These are phyloP conservation scores for Pichia manshurica DNA, from an alignment of 805 yeast genomes.

Conservation along the genomic window DNA sequence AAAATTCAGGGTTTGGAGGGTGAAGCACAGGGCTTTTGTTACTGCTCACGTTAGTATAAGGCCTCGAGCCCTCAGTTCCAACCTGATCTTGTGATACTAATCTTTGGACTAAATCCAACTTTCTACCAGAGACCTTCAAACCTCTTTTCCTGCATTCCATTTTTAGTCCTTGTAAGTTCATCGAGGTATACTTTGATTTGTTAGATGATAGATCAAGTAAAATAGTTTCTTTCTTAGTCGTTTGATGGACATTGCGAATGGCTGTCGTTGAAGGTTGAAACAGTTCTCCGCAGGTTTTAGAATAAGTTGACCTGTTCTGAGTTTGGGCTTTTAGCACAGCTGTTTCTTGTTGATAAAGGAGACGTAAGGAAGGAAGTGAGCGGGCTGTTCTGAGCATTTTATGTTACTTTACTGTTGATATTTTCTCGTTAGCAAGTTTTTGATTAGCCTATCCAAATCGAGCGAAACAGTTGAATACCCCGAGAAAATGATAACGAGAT, in stretches of 20 bases:
- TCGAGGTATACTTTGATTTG: slow-evolving; percentile 28
- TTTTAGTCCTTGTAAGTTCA: slow-evolving; percentile 52
- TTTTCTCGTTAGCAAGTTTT: no score
- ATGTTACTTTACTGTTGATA: no score
- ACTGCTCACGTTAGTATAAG: slow-evolving; percentile 1
- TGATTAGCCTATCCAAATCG: no score
- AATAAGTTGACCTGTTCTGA: not conserved
- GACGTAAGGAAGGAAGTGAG: slow-evolving; percentile 30
- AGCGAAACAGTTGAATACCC: no score
- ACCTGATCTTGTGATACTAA: slow-evolving; percentile 16
- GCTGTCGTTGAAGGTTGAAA: slow-evolving; percentile 11
- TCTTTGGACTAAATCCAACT: slow-evolving; percentile 47
- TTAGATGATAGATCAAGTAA: slow-evolving; percentile 22
- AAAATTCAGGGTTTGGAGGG: not conserved
- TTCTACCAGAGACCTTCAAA: slow-evolving; percentile 55
- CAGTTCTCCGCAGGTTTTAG: slow-evolving; percentile 13
- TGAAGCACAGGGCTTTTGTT: not conserved
- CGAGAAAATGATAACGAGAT: no score
- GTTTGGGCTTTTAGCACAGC: slow-evolving; percentile 11
- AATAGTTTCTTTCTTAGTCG: slow-evolving; percentile 29
- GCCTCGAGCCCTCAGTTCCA: slow-evolving; percentile 10
- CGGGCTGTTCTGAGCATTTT: slow-evolving; percentile 31
- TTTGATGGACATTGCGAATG: slow-evolving; percentile 30
- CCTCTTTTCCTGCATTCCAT: slow-evolving; percentile 57
- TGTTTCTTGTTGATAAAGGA: slow-evolving; percentile 24